A percentile compares a stretch with the other conserved stretches of the same genome.
Conservation (phyloP, 441 rosid species). For the Manihot esculenta region DNA sequence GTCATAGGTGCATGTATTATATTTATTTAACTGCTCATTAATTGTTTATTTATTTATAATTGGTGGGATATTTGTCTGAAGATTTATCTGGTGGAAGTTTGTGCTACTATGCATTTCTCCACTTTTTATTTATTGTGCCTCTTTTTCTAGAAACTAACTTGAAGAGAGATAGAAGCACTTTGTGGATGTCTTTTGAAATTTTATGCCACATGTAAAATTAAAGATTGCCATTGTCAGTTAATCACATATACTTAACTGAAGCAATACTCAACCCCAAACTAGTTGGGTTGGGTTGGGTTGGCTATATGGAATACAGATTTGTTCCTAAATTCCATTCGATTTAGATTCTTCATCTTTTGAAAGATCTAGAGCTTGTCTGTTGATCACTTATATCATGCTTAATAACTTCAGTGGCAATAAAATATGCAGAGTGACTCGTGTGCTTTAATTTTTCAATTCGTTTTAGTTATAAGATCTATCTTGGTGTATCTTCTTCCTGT, state of each 20-base stretch:
- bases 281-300: too few relatives aligned
- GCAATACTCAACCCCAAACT: too few relatives aligned
- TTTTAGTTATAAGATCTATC: too few relatives aligned
- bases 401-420: too few relatives aligned
- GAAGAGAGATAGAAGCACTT: background rate
- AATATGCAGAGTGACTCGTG: too few relatives aligned
- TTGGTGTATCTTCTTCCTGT: too few relatives aligned
- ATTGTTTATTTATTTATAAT: background rate
- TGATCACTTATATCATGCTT: too few relatives aligned
- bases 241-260: background rate
- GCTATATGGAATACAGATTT: too few relatives aligned
- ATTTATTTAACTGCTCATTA: background rate
- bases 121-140: background rate
- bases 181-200: background rate
- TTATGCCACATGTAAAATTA: background rate
- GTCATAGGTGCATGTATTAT: background rate
- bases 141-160: background rate
- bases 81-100: background rate
- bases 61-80: background rate
- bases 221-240: background rate
- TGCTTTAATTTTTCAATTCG: too few relatives aligned
- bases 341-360: too few relatives aligned
- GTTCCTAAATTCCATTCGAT: too few relatives aligned
- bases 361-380: too few relatives aligned
- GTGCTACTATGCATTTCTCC: slow-evolving; percentile 1